Percentiles rank a stretch among this genome's conserved stretches.
Evolutionary conservation across 257 asterid genomes (phyloP).

Genomic region (Nemophila menziesii): DNA sequence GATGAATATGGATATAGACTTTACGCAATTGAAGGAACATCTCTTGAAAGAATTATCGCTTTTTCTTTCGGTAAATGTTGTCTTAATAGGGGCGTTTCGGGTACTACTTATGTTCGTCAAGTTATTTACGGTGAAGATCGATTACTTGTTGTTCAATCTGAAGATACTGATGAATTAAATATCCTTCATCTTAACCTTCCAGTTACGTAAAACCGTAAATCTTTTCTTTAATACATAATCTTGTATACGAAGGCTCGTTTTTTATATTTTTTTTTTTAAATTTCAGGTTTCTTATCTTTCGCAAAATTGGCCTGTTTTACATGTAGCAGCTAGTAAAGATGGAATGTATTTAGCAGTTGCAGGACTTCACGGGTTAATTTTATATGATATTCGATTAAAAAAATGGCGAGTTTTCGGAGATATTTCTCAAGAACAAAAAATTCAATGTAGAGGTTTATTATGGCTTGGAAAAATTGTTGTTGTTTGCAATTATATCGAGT

Average conservation of each 20-base stretch:
- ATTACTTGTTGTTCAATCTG: slow-evolving; percentile 92
- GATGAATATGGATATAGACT: slow-evolving; percentile 96
- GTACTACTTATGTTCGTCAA: slow-evolving; percentile 85
- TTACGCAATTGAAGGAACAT: slow-evolving; percentile 82
- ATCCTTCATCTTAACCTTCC: slow-evolving; percentile 92
- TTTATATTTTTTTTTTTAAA: slow-evolving; percentile 21
- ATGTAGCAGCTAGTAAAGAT: slow-evolving; percentile 98
- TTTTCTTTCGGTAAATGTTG: slow-evolving; percentile 98
- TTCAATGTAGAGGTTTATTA: slow-evolving; percentile 89
- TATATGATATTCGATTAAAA: slow-evolving; percentile 79
- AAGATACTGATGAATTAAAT: slow-evolving; percentile 92
- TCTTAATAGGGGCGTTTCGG: slow-evolving; percentile 95
- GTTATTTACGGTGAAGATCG: slow-evolving; percentile 97
- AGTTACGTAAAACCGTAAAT: slow-evolving; percentile 44
- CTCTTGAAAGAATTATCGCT: slow-evolving; percentile 78
- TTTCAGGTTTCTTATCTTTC: slow-evolving; percentile 90
- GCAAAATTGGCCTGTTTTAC: slow-evolving; percentile 98
- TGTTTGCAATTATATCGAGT: slow-evolving; percentile 81
- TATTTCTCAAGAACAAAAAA: slow-evolving; percentile 92
- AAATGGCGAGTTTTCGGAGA: slow-evolving; percentile 99
- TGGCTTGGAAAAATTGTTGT: slow-evolving; percentile 98
- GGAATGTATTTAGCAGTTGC: slow-evolving; percentile 98
- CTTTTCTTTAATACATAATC: slow-evolving; percentile 10
- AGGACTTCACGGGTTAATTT: slow-evolving; percentile 90
- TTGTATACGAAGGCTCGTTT: slow-evolving; percentile 14